Percentiles rank a stretch among this genome's conserved stretches.
phyloP scores from a whole-genome alignment of 371 early-diverging fungal species.

The Furculomyces boomerangus region DNA sequence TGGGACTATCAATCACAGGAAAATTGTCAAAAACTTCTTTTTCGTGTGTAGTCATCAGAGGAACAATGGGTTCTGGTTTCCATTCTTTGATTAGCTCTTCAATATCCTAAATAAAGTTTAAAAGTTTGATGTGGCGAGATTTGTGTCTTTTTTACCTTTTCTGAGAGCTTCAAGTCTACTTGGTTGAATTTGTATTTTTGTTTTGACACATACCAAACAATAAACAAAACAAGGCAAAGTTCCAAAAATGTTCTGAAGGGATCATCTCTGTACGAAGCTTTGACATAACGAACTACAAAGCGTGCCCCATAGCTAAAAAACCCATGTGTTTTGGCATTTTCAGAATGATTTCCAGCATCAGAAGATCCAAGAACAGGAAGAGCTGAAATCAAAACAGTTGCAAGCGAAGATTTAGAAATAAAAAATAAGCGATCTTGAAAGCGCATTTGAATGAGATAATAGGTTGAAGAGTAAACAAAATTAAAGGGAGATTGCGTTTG shows the following conservation, averaged over 20 bases:
- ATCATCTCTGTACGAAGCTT: conserved; percentile 89
- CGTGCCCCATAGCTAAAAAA: not conserved
- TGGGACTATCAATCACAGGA: conserved; percentile 52
- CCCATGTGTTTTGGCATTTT: too few species aligned
- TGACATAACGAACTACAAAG: conserved; percentile 61
- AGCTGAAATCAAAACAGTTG: too few species aligned
- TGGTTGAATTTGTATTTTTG: conserved; percentile 71
- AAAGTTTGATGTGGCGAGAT: not conserved
- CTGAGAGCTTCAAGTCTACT: conserved; percentile 62
- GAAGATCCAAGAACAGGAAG: too few species aligned
- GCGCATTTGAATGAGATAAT: too few species aligned
- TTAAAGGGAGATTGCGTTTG: too few species aligned
- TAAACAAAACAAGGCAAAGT: conserved; percentile 65
- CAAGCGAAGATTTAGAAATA: too few species aligned
- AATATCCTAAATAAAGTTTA: conserved; percentile 37
- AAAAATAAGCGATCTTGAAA: too few species aligned
- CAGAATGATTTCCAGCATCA: too few species aligned
- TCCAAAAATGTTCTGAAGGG: conserved; percentile 84
- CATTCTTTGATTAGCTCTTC: conserved; percentile 90
- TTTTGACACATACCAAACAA: conserved; percentile 71
- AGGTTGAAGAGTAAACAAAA: too few species aligned
- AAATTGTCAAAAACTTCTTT: conserved; percentile 57
- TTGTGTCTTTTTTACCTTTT: conserved; percentile 24
- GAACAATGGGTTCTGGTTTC: conserved; percentile 92
- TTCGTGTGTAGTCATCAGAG: conserved; percentile 48